Evolutionary conservation across 2,329 filamentous ascomycete species (phyloP).

Genomic region (Colletotrichum tabaci): DNA sequence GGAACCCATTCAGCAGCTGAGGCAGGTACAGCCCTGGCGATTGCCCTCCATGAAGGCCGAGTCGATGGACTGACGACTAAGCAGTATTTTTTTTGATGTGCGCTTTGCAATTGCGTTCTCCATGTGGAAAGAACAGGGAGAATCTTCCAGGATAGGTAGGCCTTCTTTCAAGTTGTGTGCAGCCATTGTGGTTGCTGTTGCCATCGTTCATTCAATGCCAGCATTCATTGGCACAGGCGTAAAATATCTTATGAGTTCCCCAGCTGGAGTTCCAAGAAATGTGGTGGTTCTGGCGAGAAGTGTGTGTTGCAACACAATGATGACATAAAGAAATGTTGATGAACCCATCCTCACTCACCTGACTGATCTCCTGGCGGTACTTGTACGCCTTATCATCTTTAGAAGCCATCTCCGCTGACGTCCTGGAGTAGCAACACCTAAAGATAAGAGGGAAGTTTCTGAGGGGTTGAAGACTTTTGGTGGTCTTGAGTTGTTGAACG

Average conservation of each 20-base stretch:
- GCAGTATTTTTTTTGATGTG: not conserved
- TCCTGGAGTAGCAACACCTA: not conserved
- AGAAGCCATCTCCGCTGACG: constrained; percentile 52
- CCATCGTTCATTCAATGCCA: not conserved
- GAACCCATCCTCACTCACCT: constrained; percentile 70
- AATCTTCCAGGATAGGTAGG: not conserved
- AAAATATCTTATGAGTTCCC: not conserved
- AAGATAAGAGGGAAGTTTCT: too few species aligned
- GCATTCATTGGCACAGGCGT: not conserved
- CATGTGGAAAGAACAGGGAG: not conserved
- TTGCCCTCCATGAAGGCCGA: not conserved
- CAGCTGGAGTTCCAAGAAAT: constrained; percentile 6
- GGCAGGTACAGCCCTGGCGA: not conserved
- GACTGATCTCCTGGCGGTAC: constrained; percentile 98
- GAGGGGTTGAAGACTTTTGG: not conserved
- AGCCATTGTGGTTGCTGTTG: not conserved
- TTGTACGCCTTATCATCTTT: constrained; percentile 79
- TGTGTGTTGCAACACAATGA: not conserved
- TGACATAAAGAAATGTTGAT: not conserved
- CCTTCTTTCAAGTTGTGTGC: not conserved
- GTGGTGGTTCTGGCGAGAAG: not conserved
- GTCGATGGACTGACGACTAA: not conserved
- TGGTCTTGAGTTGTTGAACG: too few species aligned
- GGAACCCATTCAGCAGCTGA: not conserved
- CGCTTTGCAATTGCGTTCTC: not conserved